Percentiles rank a stretch among this genome's conserved stretches.
Conservation (phyloP, 2,329 filamentous ascomycete genomes). For the Claviceps monticola region DNA sequence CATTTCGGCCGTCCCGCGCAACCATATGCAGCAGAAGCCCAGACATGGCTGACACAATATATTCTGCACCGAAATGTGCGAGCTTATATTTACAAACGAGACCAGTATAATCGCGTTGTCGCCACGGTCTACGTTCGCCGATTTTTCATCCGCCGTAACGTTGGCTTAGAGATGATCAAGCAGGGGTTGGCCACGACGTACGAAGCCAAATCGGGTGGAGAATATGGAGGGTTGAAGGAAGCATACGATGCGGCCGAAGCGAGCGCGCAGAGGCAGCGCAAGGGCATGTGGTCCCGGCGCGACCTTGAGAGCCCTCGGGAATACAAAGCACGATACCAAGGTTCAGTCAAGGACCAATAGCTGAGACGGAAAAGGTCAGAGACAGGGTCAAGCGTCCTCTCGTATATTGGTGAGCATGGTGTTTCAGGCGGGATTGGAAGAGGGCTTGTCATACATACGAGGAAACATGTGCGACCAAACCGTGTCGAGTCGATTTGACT, state of each 20-base stretch:
- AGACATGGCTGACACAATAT: constrained; percentile 64
- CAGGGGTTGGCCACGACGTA: constrained; percentile 79
- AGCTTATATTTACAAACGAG: constrained; percentile 67
- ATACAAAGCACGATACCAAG: constrained; percentile 51
- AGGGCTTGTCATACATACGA: neutral
- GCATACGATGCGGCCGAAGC: constrained; percentile 54
- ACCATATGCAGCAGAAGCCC: constrained; percentile 68
- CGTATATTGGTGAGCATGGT: no score
- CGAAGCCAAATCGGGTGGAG: constrained; percentile 77
- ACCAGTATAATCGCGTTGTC: constrained; percentile 88
- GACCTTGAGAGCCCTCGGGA: constrained; percentile 72
- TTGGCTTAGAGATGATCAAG: constrained; percentile 82
- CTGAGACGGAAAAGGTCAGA: neutral
- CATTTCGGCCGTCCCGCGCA: constrained; percentile 87
- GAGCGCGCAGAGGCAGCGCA: constrained; percentile 48
- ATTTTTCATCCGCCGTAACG: constrained; percentile 58
- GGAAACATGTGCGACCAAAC: neutral
- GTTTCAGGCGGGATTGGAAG: neutral
- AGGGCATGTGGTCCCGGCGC: constrained; percentile 61
- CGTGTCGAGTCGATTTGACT: neutral
- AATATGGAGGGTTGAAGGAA: constrained; percentile 63
- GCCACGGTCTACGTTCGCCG: constrained; percentile 67
- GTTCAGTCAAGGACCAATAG: constrained; percentile 7
- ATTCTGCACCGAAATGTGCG: constrained; percentile 62
- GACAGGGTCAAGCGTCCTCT: neutral